Percentiles rank a stretch among this genome's conserved stretches.
phyloP scores from a whole-genome alignment of 2,329 filamentous ascomycete genomes.

The Fusarium cyanostomum region DNA sequence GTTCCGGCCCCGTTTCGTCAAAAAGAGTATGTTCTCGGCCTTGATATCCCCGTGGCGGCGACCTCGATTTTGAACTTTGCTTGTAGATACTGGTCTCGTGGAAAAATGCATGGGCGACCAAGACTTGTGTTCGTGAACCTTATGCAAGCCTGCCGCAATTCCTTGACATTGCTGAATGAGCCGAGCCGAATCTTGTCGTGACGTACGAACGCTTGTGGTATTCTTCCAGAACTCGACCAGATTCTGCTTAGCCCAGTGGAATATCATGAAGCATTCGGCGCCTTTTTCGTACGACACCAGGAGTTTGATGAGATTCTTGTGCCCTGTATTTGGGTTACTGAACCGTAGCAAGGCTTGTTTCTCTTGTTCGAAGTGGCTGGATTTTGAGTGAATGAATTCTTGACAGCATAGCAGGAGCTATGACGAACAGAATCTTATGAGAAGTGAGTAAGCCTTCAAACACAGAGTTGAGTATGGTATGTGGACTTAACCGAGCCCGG shows the following conservation, averaged over 20 bases:
- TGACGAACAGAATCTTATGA: no score
- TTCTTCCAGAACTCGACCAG: background rate
- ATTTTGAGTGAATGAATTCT: background rate
- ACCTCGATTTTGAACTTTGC: background rate
- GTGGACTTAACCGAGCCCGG: background rate
- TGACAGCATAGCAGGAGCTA: background rate
- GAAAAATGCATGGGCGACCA: background rate
- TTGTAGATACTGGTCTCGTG: background rate
- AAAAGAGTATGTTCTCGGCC: slow-evolving; percentile 7
- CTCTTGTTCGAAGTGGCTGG: background rate
- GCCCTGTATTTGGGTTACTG: background rate
- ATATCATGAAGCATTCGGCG: background rate
- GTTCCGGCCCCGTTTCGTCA: background rate
- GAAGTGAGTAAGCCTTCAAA: background rate
- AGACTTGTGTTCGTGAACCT: background rate
- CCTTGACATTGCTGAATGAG: background rate
- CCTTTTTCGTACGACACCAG: background rate
- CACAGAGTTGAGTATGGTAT: background rate
- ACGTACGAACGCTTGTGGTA: background rate
- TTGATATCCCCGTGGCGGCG: slow-evolving; percentile 6
- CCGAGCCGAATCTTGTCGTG: background rate
- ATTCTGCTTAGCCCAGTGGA: slow-evolving; percentile 1
- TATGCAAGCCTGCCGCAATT: background rate
- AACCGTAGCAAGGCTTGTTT: background rate
- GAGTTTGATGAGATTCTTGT: background rate